These are phyloP conservation scores for Pythium guiyangense DNA, from an alignment of 352 stramenopile genomes.

Conservation along the genomic window DNA sequence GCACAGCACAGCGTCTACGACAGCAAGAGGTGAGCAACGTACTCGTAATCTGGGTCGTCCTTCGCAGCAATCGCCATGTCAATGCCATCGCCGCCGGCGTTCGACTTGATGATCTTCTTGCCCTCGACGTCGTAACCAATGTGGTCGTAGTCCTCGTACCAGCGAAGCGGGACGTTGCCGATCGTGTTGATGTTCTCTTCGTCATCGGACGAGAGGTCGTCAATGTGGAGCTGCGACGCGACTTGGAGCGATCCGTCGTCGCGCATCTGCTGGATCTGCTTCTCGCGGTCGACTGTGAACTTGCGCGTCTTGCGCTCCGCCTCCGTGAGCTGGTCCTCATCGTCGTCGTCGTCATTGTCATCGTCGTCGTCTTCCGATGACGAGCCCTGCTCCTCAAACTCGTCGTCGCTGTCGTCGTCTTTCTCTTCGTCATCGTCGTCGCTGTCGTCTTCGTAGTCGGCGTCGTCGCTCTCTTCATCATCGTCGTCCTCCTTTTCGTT, in stretches of 20 bases:
- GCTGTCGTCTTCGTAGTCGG: conserved; percentile 27
- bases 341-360: conserved; percentile 50
- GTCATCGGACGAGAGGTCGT: conserved; percentile 99
- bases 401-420: conserved; percentile 47
- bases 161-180: conserved; percentile 97
- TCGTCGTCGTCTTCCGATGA: conserved; percentile 70
- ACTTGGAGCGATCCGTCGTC: conserved; percentile 79
- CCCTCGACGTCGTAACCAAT: conserved; percentile 98
- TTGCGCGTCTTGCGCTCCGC: conserved; percentile 79
- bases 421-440: conserved; percentile 28
- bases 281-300: conserved; percentile 68
- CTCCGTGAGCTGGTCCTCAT: conserved; percentile 66
- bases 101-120: conserved; percentile 94
- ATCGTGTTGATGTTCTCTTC: conserved; percentile 96
- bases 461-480: too few relatives aligned
- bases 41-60: conserved; percentile 93
- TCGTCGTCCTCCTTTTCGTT: conserved; percentile 32
- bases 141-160: conserved; percentile 99
- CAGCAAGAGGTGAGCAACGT: conserved; percentile 17
- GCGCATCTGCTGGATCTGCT: conserved; percentile 80
- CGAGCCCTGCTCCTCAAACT: conserved; percentile 83
- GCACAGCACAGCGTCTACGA: neutral
- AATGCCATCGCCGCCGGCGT: conserved; percentile 83
- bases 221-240: conserved; percentile 92
- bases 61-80: conserved; percentile 83